Base-by-base conservation (phyloP, 148 eudicot species). In the Rhododendron ferrugineum region DNA sequence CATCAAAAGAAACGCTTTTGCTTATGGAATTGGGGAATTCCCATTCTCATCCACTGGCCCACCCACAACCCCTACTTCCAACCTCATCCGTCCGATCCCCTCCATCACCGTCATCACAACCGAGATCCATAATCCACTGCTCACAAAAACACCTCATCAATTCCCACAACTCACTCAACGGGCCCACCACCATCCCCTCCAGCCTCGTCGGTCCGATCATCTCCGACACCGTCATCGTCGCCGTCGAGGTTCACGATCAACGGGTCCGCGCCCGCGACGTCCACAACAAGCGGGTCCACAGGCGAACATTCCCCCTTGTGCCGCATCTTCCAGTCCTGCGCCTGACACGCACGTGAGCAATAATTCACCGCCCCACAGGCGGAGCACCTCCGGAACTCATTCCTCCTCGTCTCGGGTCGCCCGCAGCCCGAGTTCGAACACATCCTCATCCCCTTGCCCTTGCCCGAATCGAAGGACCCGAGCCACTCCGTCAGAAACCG, bases 341-440 rank as follows among this genome's bases (percentile, higher is more conserved):
- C 92, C 83, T 94, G 97, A 87, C 97, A 94, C 37, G 90, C 94
- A 58, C 97, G 91, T 4, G 97, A 94, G 89, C 95, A 94, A 66
- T 94, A 94, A 40, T 91, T 93, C 23, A 90, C 95, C 11, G 52
- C 78, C 37, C 93, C 94, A 66, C 98, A 94, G 6, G 88, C 94
- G 20, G 98, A 91, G 64, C 98, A 94, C 89, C 92, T 56, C 75
- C 95, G 77, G 28, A 91, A 93, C 89, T 94, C 98, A 11, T 92
- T 91, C 78, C 73, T 50, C 5, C 98, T 89, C 28, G 92, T 92
- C 89, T 94, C 95, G 9, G 94, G 93, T 32, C 98, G 84, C 36
- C 98, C 94, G 20, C 98, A 94, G 2, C 91, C 90, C 73, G 73
- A 0, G 34, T 92, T 85, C 1, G 93, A 93, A 46, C 98, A 94